phyloP scores from a whole-genome alignment of 2,329 filamentous ascomycete genomes.

The Pseudogymnoascus destructans region DNA sequence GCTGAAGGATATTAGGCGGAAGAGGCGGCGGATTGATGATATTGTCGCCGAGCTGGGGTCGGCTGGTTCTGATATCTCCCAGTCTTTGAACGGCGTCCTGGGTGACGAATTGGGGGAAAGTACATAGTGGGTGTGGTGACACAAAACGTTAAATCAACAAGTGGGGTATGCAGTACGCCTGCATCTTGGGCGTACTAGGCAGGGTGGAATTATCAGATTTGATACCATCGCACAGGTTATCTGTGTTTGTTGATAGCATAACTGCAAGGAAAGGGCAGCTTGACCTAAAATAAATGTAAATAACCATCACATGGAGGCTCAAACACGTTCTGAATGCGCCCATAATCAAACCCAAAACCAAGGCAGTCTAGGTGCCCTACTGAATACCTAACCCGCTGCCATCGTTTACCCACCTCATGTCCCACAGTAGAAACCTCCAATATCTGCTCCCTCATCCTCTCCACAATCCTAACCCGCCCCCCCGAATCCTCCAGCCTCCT shows the following conservation, averaged over 20 bases:
- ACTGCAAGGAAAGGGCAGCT: not conserved
- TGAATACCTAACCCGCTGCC: not conserved
- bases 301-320: not conserved
- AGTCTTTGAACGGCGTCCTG: not conserved
- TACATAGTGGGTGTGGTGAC: not conserved
- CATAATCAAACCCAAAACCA: not conserved
- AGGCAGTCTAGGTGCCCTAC: not conserved
- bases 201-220: not conserved
- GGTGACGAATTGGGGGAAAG: not conserved
- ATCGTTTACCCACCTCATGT: conserved; percentile 35
- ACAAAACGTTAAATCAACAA: conserved; percentile 3
- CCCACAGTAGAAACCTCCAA: conserved; percentile 71
- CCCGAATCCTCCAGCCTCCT: conserved; percentile 56
- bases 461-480: conserved; percentile 58
- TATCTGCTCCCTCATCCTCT: conserved; percentile 70
- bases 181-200: not conserved
- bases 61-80: not conserved
- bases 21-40: conserved; percentile 1
- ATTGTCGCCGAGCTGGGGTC: not conserved
- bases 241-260: not conserved
- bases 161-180: not conserved
- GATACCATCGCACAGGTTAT: not conserved
- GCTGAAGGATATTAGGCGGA: not conserved
- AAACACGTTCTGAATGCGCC: not conserved
- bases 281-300: not conserved